phyloP scores from a whole-genome alignment of 805 yeast genomes.

The Saturnispora ahearnii region DNA sequence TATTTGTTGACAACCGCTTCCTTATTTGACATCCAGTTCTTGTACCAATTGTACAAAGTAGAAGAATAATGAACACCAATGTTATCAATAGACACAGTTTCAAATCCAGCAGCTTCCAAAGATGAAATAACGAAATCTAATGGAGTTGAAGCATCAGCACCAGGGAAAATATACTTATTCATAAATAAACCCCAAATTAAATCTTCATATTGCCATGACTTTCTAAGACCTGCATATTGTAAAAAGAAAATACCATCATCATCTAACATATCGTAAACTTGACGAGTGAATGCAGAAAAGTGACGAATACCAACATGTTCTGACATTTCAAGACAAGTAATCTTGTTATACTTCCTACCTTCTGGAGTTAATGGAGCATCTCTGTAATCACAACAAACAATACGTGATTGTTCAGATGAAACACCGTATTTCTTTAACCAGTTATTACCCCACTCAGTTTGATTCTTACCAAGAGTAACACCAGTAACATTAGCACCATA shows the following conservation, averaged over 20 bases:
- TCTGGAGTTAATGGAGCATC: conserved; percentile 72
- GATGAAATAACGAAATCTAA: conserved; percentile 69
- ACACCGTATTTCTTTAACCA: conserved; percentile 64
- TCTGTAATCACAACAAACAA: conserved; percentile 81
- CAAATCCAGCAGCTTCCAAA: conserved; percentile 80
- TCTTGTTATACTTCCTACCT: conserved; percentile 62
- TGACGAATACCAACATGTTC: conserved; percentile 93
- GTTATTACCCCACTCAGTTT: conserved; percentile 80
- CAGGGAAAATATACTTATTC: conserved; percentile 95
- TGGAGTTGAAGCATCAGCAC: conserved; percentile 95
- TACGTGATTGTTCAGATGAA: conserved; percentile 56
- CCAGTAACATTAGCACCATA: conserved; percentile 86
- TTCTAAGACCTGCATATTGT: conserved; percentile 87
- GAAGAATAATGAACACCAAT: conserved; percentile 91
- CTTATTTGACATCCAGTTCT: conserved; percentile 84
- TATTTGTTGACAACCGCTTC: conserved; percentile 69
- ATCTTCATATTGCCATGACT: conserved; percentile 92
- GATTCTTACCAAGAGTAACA: conserved; percentile 82
- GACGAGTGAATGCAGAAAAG: conserved; percentile 63
- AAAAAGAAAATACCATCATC: conserved; percentile 84
- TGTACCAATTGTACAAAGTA: conserved; percentile 89
- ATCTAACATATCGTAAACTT: conserved; percentile 79
- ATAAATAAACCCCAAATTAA: conserved; percentile 89
- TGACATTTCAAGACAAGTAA: conserved; percentile 89
- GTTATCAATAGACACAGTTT: conserved; percentile 73